Evolutionary conservation across 768 basidiomycete genomes (phyloP), one percentile per base, ranked within the genome.

Genomic region (Auriculariales sp.): DNA sequence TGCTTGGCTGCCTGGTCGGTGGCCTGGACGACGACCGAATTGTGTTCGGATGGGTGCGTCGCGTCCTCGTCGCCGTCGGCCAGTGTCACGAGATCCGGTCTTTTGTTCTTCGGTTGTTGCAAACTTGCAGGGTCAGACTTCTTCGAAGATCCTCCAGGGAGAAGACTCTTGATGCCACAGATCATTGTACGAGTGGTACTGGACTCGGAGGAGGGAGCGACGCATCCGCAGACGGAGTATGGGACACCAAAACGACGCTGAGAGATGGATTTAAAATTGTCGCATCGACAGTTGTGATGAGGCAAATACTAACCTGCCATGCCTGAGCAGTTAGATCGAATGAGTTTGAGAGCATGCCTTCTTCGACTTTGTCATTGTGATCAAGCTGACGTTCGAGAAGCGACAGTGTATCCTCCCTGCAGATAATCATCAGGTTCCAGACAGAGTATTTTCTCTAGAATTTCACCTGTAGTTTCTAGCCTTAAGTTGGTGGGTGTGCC

Each of bases 401-500:
- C 5, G 15, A 4, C 11, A 33, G 25, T n/a, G 47, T 29, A 14
- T 46, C 17, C 17, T 4, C 4, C 11, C 42, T 29, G 42, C 46
- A 25, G 39, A 15, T 25, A 32, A n/a, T n/a, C 44, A 9, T 45
- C 27, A 3, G 25, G n/a, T n/a, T n/a, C 2, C 28, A 28, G 27
- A 24, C 4, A 17, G 3, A 46, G 25, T 3, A 9, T 25, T 5
- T 33, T 27, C 44, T 24, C 44, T 56, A 14, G 33, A 44, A 46
- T 51, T 79, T 1, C 52, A 45, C 3, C 59, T 56, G 55, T 84
- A 84, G 31, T 65, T 63, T 2, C 49, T 51, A 0, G 68, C 67
- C 58, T 71, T 65, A 3, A 84, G 68, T 53, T 83, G 82, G 51
- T 85, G 81, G 0, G 80, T 81, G 54, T 87, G 83, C 82, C 83